phyloP scores from a whole-genome alignment of 2,329 filamentous ascomycete species.

The Sclerotinia borealis region DNA sequence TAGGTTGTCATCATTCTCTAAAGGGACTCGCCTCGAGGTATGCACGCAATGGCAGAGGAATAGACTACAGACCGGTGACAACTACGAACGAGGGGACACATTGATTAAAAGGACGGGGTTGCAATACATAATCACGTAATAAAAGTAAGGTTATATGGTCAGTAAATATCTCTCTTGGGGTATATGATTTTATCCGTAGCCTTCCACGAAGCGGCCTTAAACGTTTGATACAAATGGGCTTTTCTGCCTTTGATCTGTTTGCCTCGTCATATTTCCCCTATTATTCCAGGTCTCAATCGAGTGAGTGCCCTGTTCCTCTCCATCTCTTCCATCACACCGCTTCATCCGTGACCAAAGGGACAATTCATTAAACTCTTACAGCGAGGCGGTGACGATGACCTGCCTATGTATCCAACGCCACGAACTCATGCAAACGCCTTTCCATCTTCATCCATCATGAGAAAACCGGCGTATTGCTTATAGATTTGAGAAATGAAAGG shows the following conservation, averaged over 20 bases:
- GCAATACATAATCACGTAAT: background rate
- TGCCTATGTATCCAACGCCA: conserved; percentile 14
- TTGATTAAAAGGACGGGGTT: background rate
- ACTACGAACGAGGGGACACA: background rate
- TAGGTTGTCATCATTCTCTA: too few species aligned
- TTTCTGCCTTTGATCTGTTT: background rate
- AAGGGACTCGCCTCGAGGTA: too few species aligned
- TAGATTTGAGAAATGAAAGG: background rate
- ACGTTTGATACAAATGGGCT: conserved; percentile 5
- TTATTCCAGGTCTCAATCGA: background rate
- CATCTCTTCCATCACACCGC: background rate
- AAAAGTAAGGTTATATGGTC: background rate
- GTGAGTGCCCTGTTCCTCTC: conserved; percentile 1
- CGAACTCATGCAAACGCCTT: conserved; percentile 14
- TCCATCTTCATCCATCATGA: conserved; percentile 13
- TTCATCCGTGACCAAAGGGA: conserved; percentile 1
- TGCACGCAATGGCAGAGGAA: background rate
- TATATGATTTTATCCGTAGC: conserved; percentile 11
- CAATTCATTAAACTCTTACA: conserved; percentile 15
- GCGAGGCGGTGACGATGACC: conserved; percentile 11
- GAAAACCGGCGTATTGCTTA: conserved; percentile 10
- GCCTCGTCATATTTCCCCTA: background rate
- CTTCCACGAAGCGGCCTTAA: background rate
- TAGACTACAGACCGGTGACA: background rate
- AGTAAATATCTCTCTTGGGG: conserved; percentile 6